Conservation (phyloP, 495 filamentous ascomycete species). For the Xylaria palmicola region DNA sequence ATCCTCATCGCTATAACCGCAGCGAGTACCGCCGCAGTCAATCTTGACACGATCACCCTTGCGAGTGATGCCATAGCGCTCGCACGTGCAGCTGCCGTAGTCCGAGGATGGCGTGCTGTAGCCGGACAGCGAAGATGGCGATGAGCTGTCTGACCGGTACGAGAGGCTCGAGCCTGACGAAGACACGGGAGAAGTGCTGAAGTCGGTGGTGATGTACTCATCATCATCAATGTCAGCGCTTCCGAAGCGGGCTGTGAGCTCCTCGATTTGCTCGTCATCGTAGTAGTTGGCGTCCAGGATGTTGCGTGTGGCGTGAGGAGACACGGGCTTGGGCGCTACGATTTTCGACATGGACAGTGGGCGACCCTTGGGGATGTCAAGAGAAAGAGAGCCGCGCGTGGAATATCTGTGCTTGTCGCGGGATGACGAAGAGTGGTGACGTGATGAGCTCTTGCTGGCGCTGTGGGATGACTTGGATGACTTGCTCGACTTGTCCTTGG, state of each 20-base stretch:
- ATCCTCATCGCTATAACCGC: slow-evolving; percentile 70
- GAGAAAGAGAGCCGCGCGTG: slow-evolving; percentile 38
- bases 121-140: slow-evolving; percentile 71
- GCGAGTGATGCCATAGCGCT: slow-evolving; percentile 95
- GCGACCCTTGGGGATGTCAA: slow-evolving; percentile 80
- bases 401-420: slow-evolving; percentile 39
- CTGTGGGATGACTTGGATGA: slow-evolving; percentile 48
- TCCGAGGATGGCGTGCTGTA: slow-evolving; percentile 58
- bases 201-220: slow-evolving; percentile 58
- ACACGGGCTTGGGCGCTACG: slow-evolving; percentile 82
- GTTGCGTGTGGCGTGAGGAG: slow-evolving; percentile 78
- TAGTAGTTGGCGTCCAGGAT: slow-evolving; percentile 78
- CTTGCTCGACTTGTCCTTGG: slow-evolving; percentile 46
- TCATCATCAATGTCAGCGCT: slow-evolving; percentile 69
- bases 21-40: slow-evolving; percentile 85
- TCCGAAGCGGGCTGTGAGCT: slow-evolving; percentile 72
- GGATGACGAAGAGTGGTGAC: slow-evolving; percentile 39
- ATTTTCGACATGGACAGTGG: slow-evolving; percentile 86
- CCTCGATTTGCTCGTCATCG: slow-evolving; percentile 62
- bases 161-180: slow-evolving; percentile 73
- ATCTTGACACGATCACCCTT: slow-evolving; percentile 88
- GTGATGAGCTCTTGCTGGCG: slow-evolving; percentile 40
- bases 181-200: slow-evolving; percentile 59
- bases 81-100: slow-evolving; percentile 71
- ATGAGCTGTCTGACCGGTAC: slow-evolving; percentile 72